phyloP scores from a whole-genome alignment of 805 yeast species.

The Hyphopichia homilentoma region DNA sequence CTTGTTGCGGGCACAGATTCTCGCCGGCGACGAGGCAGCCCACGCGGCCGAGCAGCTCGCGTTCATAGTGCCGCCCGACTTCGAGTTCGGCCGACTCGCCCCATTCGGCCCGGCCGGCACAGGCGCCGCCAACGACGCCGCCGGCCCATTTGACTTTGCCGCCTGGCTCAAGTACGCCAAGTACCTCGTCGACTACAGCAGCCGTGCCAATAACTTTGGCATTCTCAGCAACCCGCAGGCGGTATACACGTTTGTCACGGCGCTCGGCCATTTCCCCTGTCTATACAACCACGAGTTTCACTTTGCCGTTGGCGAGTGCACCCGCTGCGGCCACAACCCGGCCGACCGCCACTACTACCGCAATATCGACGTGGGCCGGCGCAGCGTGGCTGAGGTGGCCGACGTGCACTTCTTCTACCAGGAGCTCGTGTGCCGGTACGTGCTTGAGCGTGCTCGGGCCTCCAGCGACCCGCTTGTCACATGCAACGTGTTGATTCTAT shows the following conservation, averaged over 20 bases:
- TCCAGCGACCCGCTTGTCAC: conserved; percentile 21
- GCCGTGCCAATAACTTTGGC: conserved; percentile 3
- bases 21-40: too few relatives aligned
- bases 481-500: conserved; percentile 42
- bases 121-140: too few relatives aligned
- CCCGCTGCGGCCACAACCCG: conserved; percentile 31
- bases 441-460: conserved; percentile 7
- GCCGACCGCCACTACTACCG: conserved; percentile 19
- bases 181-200: conserved; percentile 5
- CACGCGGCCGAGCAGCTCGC: too few relatives aligned
- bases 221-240: conserved; percentile 3
- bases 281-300: conserved; percentile 35
- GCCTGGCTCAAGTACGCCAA: conserved; percentile 21
- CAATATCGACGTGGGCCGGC: conserved; percentile 19
- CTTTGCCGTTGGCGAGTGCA: conserved; percentile 27
- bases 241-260: conserved; percentile 29
- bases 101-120: too few relatives aligned
- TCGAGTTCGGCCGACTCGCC: too few relatives aligned
- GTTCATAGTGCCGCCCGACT: neutral
- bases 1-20: too few relatives aligned
- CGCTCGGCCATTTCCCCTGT: conserved; percentile 43
- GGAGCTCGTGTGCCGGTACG: conserved; percentile 17
- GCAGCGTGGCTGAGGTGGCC: conserved; percentile 15
- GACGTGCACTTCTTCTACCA: conserved; percentile 21
- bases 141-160: conserved; percentile 6